Percentiles rank a stretch among this genome's conserved stretches.
phyloP scores from a whole-genome alignment of 345 rosid species.

The Mercurialis annua region DNA sequence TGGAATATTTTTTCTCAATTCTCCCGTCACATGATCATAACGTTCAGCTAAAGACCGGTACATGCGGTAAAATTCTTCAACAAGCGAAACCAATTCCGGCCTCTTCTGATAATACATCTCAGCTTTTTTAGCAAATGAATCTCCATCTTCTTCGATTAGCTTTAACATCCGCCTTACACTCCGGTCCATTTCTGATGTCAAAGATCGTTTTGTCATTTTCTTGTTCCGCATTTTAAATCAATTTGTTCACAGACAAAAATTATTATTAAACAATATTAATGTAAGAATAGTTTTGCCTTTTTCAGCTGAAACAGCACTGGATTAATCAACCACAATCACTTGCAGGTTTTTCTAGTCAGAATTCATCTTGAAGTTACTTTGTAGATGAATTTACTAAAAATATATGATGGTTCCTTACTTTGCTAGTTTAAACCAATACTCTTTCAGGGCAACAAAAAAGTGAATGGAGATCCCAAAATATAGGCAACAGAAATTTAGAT shows the following conservation, averaged over 20 bases:
- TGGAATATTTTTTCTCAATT: slow-evolving; percentile 30
- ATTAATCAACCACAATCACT: slow-evolving; percentile 3
- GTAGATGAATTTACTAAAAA: slow-evolving; percentile 8
- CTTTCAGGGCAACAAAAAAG: slow-evolving; percentile 6
- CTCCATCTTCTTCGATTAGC: slow-evolving; percentile 43
- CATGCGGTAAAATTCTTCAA: slow-evolving; percentile 42
- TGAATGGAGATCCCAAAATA: slow-evolving; percentile 11
- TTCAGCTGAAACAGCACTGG: background rate
- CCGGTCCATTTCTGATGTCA: slow-evolving; percentile 45
- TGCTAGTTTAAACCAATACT: slow-evolving; percentile 9
- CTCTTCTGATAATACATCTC: slow-evolving; percentile 35
- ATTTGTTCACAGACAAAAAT: background rate
- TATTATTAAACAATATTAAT: background rate
- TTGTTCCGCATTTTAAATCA: slow-evolving; percentile 11
- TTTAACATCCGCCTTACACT: slow-evolving; percentile 41
- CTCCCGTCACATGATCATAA: slow-evolving; percentile 40
- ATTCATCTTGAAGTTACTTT: background rate
- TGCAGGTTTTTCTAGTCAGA: background rate
- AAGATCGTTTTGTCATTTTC: slow-evolving; percentile 12
- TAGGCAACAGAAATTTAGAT: slow-evolving; percentile 1
- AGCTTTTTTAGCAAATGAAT: slow-evolving; percentile 32
- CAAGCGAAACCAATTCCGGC: slow-evolving; percentile 40
- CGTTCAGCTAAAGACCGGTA: slow-evolving; percentile 46
- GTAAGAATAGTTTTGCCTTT: background rate
- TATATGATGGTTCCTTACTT: slow-evolving; percentile 2